Evolutionary conservation across 2,329 filamentous ascomycete genomes (phyloP), one percentile per base, ranked within the genome.

Genomic region (Exophiala viscosa): DNA sequence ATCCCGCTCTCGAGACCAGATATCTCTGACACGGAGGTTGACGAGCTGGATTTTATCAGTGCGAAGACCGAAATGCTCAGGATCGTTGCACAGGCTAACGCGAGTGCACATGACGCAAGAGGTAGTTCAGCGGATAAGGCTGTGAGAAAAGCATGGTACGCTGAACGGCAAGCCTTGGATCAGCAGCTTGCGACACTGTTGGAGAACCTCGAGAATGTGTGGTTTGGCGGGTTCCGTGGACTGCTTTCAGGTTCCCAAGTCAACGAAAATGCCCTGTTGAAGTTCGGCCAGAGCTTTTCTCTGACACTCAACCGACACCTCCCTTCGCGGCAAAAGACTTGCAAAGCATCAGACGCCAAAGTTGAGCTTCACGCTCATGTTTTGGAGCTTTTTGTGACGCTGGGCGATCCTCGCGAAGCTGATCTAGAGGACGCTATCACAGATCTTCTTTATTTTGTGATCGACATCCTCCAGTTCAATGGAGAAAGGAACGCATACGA

Each of bases 401-500:
- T 99, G 0, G 90, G 90, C 3, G 83, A 89, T 63, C 81, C 81
- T 0, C 78, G 80, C 6, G 80, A 84, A 1, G 82, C 84, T 52
- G 90, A 96, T 57, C 79, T 95, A 17, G 92, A 97, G 58, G 92
- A 97, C 64, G 83, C 86, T 0, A 74, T 99, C n/a, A 90, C 86
- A 61, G 93, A 99, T 67, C 75, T 99, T 23, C 80, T 99, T 3
- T 97, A 96, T 71, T 97, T 97, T 66, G 88, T 97, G 1, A 86
- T 99, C 5, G 93, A 99, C 64, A 91, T 97, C 46, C 77, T 99
- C 2, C 93, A 97, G 67, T 97, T 99, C 69, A 89, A 96, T 62
- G 93, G 93, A 13, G 95, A 99, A 71, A 82, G 85, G 43, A 99
- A 97, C 66, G 93, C 95, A 0, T 96, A 96, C 70, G 93, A 99